Evolutionary conservation across 2,329 filamentous ascomycete species (phyloP).

Genomic region (Monosporascus sp.): DNA sequence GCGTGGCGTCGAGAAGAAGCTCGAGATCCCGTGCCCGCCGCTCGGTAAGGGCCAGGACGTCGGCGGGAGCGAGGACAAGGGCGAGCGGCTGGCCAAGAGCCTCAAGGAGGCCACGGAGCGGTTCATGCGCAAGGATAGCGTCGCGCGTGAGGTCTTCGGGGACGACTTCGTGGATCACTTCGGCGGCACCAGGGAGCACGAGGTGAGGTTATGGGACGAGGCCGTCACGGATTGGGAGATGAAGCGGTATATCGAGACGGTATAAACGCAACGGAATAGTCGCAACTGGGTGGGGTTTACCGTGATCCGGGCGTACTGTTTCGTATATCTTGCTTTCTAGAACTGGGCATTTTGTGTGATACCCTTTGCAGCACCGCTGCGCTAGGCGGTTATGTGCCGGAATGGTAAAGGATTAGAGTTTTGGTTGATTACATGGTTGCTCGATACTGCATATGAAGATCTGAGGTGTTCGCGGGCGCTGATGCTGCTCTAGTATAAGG

Average conservation of each 20-base stretch:
- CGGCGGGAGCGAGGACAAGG: slow-evolving; percentile 64
- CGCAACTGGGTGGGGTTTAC: no score
- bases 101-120: slow-evolving; percentile 76
- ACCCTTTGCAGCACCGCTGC: no score
- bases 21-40: slow-evolving; percentile 76
- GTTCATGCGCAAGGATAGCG: slow-evolving; percentile 72
- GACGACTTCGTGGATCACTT: slow-evolving; percentile 96
- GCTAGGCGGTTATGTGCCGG: no score
- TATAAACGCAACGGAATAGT: slow-evolving; percentile 32
- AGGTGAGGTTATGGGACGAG: slow-evolving; percentile 87
- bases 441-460: no score
- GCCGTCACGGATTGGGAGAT: slow-evolving; percentile 94
- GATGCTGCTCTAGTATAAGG: no score
- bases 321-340: no score
- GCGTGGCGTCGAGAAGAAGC: slow-evolving; percentile 87
- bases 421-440: no score
- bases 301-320: no score
- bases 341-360: no score
- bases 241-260: slow-evolving; percentile 73
- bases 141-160: slow-evolving; percentile 91
- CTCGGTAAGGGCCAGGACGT: slow-evolving; percentile 81
- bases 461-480: no score
- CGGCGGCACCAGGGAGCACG: slow-evolving; percentile 86
- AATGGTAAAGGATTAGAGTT: no score
- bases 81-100: slow-evolving; percentile 74